Conservation (phyloP, 139 green algal genomes). For the Chlamydomonas applanata region DNA sequence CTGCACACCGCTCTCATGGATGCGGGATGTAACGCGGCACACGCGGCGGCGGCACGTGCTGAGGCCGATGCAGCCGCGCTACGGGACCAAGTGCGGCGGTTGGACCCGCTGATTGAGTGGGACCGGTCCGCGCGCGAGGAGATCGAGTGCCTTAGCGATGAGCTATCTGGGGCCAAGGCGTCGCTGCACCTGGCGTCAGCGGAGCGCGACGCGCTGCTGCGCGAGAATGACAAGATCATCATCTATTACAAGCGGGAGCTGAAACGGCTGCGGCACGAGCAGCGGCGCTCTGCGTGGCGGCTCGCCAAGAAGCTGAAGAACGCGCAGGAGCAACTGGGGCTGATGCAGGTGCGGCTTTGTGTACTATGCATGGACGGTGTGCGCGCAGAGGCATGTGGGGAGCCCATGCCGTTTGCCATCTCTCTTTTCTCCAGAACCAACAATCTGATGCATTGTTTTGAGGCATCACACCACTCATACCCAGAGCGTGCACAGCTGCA, state of each 20-base stretch:
- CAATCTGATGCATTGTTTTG: no score
- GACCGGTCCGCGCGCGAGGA: slow-evolving; percentile 20
- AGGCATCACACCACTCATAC: no score
- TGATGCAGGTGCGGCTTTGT: slow-evolving; percentile 20
- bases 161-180: background rate
- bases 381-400: no score
- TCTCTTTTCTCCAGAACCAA: no score
- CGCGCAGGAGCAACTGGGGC: slow-evolving; percentile 30
- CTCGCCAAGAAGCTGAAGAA: slow-evolving; percentile 35
- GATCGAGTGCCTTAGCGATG: background rate
- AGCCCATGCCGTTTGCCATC: no score
- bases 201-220: slow-evolving; percentile 34
- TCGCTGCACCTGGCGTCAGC: slow-evolving; percentile 13
- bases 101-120: slow-evolving; percentile 40
- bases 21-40: slow-evolving; percentile 7
- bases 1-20: slow-evolving; percentile 40
- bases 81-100: slow-evolving; percentile 17
- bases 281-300: slow-evolving; percentile 20
- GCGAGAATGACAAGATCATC: slow-evolving; percentile 48
- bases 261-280: slow-evolving; percentile 5
- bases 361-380: no score
- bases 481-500: no score
- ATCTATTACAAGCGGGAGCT: slow-evolving; percentile 28
- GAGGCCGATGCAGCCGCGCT: background rate
- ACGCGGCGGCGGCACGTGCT: background rate